Conservation (phyloP, 768 basidiomycete genomes). For the Macrocybe gigantea region DNA sequence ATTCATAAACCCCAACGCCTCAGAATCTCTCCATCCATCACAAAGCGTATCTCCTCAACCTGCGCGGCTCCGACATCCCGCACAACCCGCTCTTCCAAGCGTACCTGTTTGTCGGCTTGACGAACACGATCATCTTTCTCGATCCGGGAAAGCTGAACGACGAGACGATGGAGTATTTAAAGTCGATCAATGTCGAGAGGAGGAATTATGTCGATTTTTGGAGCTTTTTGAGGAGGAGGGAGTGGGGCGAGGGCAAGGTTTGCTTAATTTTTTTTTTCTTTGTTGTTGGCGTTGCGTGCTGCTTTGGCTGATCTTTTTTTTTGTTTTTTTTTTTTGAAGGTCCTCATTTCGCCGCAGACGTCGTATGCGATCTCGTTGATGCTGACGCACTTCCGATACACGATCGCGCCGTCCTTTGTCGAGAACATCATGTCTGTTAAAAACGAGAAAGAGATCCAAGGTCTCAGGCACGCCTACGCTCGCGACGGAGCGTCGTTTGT, state of each 20-base stretch:
- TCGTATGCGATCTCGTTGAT: constrained; percentile 83
- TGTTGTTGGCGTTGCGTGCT: neutral
- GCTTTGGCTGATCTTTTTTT: neutral
- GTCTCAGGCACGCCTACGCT: constrained; percentile 77
- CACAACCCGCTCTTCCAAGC: constrained; percentile 90
- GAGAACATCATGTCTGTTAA: constrained; percentile 83
- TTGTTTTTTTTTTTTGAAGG: constrained; percentile 21
- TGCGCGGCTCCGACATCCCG: constrained; percentile 86
- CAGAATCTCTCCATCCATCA: neutral
- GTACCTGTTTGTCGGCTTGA: constrained; percentile 70
- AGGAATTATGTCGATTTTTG: constrained; percentile 75
- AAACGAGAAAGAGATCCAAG: constrained; percentile 81
- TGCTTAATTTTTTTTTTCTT: constrained; percentile 9
- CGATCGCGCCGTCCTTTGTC: constrained; percentile 61
- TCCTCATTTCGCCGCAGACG: constrained; percentile 68
- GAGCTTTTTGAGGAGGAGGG: constrained; percentile 66
- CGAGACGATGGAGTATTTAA: constrained; percentile 54
- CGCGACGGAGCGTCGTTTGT: constrained; percentile 86
- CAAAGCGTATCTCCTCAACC: constrained; percentile 79
- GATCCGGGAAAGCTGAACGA: constrained; percentile 59
- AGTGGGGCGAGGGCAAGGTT: constrained; percentile 79
- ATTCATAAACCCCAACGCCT: neutral
- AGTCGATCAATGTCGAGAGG: constrained; percentile 47
- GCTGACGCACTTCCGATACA: constrained; percentile 79
- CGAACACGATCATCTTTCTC: constrained; percentile 68